A percentile compares a stretch with the other conserved stretches of the same genome.
These are phyloP conservation scores for Rhizopus sp. DNA, from an alignment of 371 early-diverging fungal genomes.

Conservation along the genomic window DNA sequence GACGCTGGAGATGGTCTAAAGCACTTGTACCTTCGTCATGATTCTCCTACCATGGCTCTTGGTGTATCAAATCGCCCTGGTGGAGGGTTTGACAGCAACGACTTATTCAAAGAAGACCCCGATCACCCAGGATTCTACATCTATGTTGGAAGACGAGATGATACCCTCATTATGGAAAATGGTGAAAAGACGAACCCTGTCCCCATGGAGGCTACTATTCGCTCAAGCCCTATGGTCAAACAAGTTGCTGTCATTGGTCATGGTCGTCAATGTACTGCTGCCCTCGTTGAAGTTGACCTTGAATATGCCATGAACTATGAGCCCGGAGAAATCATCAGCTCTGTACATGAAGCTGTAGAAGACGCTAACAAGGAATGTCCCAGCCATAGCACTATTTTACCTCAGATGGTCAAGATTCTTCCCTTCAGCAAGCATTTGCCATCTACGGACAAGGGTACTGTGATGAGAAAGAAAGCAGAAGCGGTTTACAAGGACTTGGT, in stretches of 20 bases:
- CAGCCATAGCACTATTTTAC: constrained; percentile 32
- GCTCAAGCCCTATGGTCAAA: constrained; percentile 18
- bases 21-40: constrained; percentile 1
- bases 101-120: constrained; percentile 25
- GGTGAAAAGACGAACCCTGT: constrained; percentile 49
- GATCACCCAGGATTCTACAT: constrained; percentile 17
- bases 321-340: constrained; percentile 18
- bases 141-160: constrained; percentile 35
- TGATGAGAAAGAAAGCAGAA: constrained; percentile 26
- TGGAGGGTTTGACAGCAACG: constrained; percentile 37
- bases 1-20: neutral
- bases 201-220: constrained; percentile 37
- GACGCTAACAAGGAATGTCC: constrained; percentile 36
- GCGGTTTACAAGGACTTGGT: constrained; percentile 24
- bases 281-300: constrained; percentile 28
- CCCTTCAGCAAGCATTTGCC: constrained; percentile 27
- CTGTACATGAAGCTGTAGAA: constrained; percentile 28
- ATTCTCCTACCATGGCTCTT: constrained; percentile 17
- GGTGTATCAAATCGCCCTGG: constrained; percentile 23
- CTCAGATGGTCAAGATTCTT: constrained; percentile 43
- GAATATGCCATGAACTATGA: constrained; percentile 12
- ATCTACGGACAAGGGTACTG: constrained; percentile 37
- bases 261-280: constrained; percentile 30
- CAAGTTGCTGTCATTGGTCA: constrained; percentile 32
- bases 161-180: constrained; percentile 40